Evolutionary conservation across 257 asterid genomes (phyloP).

Genomic region (Solanum paucissectum): DNA sequence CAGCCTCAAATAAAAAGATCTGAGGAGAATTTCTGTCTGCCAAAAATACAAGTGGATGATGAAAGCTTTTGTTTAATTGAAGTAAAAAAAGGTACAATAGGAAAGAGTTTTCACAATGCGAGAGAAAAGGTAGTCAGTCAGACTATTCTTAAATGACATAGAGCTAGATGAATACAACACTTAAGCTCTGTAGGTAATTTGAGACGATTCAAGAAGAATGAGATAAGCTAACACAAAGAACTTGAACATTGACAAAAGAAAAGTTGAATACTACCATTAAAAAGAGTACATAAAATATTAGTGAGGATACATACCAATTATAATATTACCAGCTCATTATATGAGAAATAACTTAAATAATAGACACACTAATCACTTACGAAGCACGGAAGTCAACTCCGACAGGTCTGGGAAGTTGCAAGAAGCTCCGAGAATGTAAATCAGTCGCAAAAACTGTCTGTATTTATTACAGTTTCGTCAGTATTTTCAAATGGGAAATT

Average conservation of each 20-base stretch:
- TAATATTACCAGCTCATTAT: background rate
- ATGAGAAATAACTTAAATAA: background rate
- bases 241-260: background rate
- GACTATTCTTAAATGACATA: background rate
- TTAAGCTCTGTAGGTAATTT: background rate
- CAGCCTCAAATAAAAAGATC: background rate
- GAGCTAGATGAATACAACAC: background rate
- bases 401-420: constrained; percentile 86
- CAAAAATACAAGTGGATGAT: background rate
- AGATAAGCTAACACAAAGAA: background rate
- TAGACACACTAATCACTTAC: constrained; percentile 37
- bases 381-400: constrained; percentile 98
- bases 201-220: background rate
- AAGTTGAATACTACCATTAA: background rate
- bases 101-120: background rate
- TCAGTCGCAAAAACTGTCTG: constrained; percentile 90
- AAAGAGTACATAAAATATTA: background rate
- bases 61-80: background rate
- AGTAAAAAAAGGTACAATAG: background rate
- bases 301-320: background rate
- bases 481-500: background rate
- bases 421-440: constrained; percentile 74
- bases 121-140: background rate
- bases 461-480: constrained; percentile 11
- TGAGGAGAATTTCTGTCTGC: background rate